Base-by-base conservation (phyloP, 306 rosid species). In the Bauhinia variegata region DNA sequence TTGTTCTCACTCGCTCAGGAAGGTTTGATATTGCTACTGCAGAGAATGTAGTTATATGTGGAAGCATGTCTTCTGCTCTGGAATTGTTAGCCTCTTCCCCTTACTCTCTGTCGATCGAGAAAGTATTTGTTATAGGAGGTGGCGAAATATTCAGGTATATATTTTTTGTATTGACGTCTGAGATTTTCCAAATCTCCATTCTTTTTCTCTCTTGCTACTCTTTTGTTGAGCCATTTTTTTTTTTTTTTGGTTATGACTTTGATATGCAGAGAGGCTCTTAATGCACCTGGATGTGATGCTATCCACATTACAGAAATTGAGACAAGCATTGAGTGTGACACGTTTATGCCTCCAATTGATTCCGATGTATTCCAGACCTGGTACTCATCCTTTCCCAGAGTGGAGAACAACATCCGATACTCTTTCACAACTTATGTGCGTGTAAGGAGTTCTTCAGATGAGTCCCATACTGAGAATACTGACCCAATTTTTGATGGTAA, bases 1-100 rank as follows among this genome's bases (percentile, higher is more conserved):
- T 95, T 69, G 95, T 95, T 80, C 77, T 95, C 56, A 90, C 99
- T 68, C 96, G 96, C 58, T 90, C 99, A 0, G 99, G 96, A 58
- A 86, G 96, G 49, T 95, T 90, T 53, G 99, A 95, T 50, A 88
- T 90, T 79, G 96, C 95, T 5, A 88, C 96, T 18, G 95, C 86
- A 11, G 99, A 95, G 83, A 95, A 93, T 83, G 97, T 90, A 63
- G 76, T 95, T 55, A 86, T 73, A 67, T 95, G 97, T 52, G 96
- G 96, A 72, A 95, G 99, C 63, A 66, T 90, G 66, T 50, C 80
- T 42, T 95, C 99, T 73, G 96, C 99, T 68, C 71, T 95, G 89
- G 95, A 90, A 69, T 68, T 95, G 56, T 78, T 95, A 65, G 97
- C 99, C 71, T 75, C 92, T 74, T 80, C 97, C 49, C 99, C 99